Conservation (phyloP, 2,329 filamentous ascomycete genomes). For the Cladosporium sp. region DNA sequence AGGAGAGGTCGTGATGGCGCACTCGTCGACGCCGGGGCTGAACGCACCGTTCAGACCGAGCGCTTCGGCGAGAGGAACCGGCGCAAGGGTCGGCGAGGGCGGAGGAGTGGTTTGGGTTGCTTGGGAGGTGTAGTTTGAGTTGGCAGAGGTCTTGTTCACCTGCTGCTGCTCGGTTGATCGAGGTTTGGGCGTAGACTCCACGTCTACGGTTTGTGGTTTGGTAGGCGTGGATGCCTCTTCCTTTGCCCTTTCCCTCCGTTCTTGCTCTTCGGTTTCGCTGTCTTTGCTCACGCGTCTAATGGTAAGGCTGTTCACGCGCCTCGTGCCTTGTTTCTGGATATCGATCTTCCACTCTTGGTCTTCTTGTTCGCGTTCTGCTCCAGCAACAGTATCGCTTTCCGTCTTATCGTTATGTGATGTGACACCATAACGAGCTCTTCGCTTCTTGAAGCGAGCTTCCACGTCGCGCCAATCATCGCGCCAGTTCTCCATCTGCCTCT, state of each 20-base stretch:
- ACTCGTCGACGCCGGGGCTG: slow-evolving; percentile 24
- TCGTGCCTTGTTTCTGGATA: slow-evolving; percentile 29
- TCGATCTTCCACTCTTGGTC: slow-evolving; percentile 33
- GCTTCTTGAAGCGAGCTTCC: slow-evolving; percentile 35
- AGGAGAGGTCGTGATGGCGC: slow-evolving; percentile 32
- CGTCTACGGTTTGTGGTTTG: not conserved
- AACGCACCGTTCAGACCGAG: slow-evolving; percentile 24
- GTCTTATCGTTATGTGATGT: slow-evolving; percentile 12
- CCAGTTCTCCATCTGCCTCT: slow-evolving; percentile 39
- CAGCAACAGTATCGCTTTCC: slow-evolving; percentile 10
- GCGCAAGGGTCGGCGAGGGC: slow-evolving; percentile 16
- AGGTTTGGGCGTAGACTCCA: slow-evolving; percentile 8
- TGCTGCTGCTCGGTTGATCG: not conserved
- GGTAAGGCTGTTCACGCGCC: slow-evolving; percentile 33
- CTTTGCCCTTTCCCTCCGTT: not conserved
- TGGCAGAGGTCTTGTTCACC: not conserved
- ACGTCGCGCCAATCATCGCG: slow-evolving; percentile 41
- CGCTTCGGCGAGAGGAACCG: slow-evolving; percentile 16
- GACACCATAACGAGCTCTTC: slow-evolving; percentile 36
- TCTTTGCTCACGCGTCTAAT: slow-evolving; percentile 30
- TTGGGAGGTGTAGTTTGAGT: slow-evolving; percentile 14
- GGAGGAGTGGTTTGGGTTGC: slow-evolving; percentile 21
- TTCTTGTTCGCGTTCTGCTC: slow-evolving; percentile 18
- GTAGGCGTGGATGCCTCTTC: slow-evolving; percentile 11
- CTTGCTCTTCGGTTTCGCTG: slow-evolving; percentile 18